A percentile compares a stretch with the other conserved stretches of the same genome.
Conservation (phyloP, 2,329 filamentous ascomycete genomes). For the Dothistroma pini region DNA sequence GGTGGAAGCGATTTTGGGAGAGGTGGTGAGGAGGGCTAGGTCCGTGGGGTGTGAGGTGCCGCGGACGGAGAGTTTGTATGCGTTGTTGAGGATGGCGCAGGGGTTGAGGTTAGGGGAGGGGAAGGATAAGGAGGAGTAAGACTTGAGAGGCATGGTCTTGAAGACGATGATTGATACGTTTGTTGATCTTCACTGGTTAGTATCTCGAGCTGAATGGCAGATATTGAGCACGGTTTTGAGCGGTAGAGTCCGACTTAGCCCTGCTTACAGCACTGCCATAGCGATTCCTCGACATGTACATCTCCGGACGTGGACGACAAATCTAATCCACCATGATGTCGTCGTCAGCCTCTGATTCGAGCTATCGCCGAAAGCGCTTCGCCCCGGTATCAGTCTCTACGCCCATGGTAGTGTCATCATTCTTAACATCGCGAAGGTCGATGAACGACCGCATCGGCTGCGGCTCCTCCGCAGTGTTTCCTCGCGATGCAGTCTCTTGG, state of each 20-base stretch:
- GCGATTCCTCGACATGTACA: background rate
- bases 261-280: too few species aligned
- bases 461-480: background rate
- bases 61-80: slow-evolving; percentile 64
- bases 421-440: background rate
- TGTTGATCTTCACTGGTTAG: background rate
- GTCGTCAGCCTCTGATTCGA: background rate
- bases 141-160: background rate
- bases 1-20: slow-evolving; percentile 68
- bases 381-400: background rate
- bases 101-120: slow-evolving; percentile 15
- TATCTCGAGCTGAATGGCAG: too few species aligned
- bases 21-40: slow-evolving; percentile 63
- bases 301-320: background rate
- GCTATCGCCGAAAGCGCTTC: background rate
- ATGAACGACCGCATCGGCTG: background rate
- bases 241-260: background rate
- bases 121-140: background rate
- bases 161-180: background rate
- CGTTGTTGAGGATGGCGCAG: slow-evolving; percentile 61
- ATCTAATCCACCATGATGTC: background rate
- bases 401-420: background rate
- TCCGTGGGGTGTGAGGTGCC: slow-evolving; percentile 62
- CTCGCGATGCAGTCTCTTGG: background rate
- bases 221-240: too few species aligned